Evolutionary conservation across 1,139 yeast species (phyloP).

Genomic region (Kodamaea sp.): DNA sequence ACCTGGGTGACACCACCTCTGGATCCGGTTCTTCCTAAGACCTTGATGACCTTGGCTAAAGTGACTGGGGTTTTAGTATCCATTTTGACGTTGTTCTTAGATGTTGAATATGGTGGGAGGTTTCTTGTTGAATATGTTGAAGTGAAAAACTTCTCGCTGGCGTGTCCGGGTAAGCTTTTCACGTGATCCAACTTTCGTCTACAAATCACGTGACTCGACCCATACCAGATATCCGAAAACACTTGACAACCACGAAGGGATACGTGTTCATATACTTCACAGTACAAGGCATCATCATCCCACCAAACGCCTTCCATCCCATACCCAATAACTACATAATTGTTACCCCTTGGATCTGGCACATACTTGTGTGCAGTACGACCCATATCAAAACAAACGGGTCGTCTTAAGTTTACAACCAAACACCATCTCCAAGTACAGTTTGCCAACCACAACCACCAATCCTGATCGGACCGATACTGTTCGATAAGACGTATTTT

Average conservation of each 20-base stretch:
- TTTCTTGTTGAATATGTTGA: not conserved
- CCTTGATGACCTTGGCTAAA: constrained; percentile 30
- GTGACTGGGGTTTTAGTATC: constrained; percentile 31
- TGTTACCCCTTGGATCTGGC: too few relatives aligned
- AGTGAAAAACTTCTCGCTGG: constrained; percentile 7
- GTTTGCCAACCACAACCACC: too few relatives aligned
- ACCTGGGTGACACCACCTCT: constrained; percentile 33
- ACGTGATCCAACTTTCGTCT: too few relatives aligned
- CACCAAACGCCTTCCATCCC: too few relatives aligned
- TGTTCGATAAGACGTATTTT: too few relatives aligned
- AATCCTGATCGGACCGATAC: too few relatives aligned
- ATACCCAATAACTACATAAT: too few relatives aligned
- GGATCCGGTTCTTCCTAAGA: constrained; percentile 31
- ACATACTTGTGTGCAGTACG: constrained; percentile 8
- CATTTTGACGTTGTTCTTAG: constrained; percentile 10
- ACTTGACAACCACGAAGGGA: too few relatives aligned
- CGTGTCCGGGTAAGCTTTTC: constrained; percentile 10
- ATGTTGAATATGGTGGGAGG: constrained; percentile 3
- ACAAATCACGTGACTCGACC: too few relatives aligned
- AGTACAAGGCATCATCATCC: too few relatives aligned
- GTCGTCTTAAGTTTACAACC: not conserved
- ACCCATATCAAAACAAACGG: constrained; percentile 6
- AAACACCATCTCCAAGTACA: not conserved
- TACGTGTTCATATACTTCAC: too few relatives aligned
- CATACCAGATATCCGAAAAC: too few relatives aligned